These are phyloP conservation scores for Teratosphaeria viscida DNA, from an alignment of 2,329 filamentous ascomycete species.

Conservation along the genomic window DNA sequence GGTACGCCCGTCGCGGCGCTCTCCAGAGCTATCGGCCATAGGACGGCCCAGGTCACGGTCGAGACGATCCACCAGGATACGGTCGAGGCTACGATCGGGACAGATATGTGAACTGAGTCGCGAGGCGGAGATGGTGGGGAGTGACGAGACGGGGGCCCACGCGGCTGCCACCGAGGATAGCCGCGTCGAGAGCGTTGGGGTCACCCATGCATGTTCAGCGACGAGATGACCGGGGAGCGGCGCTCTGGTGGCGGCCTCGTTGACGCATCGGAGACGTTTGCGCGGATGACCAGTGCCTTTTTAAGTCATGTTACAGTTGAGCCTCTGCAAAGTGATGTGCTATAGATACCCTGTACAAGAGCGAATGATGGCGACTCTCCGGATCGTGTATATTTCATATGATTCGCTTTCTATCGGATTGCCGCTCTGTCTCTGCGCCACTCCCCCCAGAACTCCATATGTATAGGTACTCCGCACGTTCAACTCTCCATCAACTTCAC, in stretches of 20 bases:
- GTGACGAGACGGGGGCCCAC: too few species aligned
- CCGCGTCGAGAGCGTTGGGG: neutral
- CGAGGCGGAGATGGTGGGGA: neutral
- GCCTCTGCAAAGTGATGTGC: neutral
- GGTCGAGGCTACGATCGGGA: neutral
- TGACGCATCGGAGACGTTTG: neutral
- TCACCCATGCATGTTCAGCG: neutral
- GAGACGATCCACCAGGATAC: neutral
- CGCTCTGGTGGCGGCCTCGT: neutral
- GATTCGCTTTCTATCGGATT: neutral
- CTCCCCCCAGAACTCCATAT: neutral
- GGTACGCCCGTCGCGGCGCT: conserved; percentile 17
- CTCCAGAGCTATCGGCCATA: conserved; percentile 17
- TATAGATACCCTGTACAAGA: neutral
- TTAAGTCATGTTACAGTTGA: neutral
- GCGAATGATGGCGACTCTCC: neutral
- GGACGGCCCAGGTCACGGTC: conserved; percentile 1
- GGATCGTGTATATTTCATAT: neutral
- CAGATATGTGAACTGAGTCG: neutral
- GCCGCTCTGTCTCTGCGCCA: neutral
- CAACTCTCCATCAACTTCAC: neutral
- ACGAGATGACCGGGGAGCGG: neutral
- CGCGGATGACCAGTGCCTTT: neutral
- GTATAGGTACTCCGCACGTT: neutral
- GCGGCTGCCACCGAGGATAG: neutral